Base-by-base conservation (phyloP, 495 filamentous ascomycete species). In the Trichocladium antarcticum region DNA sequence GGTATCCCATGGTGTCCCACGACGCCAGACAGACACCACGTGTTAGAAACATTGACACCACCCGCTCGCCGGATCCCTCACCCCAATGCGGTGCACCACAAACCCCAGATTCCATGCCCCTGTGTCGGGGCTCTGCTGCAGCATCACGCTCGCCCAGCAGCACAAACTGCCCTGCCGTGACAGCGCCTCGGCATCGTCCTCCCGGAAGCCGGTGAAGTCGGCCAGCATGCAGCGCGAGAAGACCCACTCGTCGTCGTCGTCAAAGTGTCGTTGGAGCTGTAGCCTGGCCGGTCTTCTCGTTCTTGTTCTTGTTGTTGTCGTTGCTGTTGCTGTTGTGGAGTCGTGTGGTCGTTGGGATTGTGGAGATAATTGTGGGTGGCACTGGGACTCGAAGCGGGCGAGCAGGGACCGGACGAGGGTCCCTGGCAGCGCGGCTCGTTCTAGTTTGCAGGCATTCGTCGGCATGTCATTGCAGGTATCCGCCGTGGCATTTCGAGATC, bases 181-280 rank as follows among this genome's bases (percentile, higher is more conserved):
- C 20, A 57, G 35, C 9, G 4, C 20, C 24, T 47, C 39, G 15
- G 60, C 60, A 20, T 59, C 48, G 27, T 54, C 54, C 27, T 53
- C 54, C 37, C 47, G 37, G n/a, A 63, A 24, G 21, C 38, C 56
- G 9, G 61, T 57, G 40, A 63, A 63, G 32, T 61, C 61, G 12
- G 56, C 37, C 42, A 59, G 45, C 6, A 61, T 16, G 40, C 58
- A 63, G 29, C 61, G 58, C 10, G 61, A 55, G 35, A 48, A 57
- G 22, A 61, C 61, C 61, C 58, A 63, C 12, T 61, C 58, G 45
- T 54, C 42, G 20, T 44, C 43, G 50, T 63, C 61, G 49, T 63
- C 61, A 34, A 56, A 56, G 48, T 63, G 58, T 3, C 39, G 44
- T 9, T 39, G 43, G 35, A 32, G 29, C 9, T 28, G 28, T 20